Base-by-base conservation (phyloP, 495 filamentous ascomycete species). In the Penicillium nucicola region DNA sequence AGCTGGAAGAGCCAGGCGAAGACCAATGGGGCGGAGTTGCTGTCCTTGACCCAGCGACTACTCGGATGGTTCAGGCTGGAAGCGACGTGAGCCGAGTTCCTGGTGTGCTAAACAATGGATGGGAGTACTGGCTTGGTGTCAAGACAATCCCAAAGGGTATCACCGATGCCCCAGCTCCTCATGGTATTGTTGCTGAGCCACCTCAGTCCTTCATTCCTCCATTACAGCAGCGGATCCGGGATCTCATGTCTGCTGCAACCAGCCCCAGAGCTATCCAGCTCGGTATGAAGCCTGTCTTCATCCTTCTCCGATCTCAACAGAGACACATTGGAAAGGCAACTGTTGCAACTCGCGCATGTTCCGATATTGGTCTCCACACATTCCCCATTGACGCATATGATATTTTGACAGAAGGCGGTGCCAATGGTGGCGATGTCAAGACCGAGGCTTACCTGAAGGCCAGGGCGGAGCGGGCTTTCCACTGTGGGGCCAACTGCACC, bases 361-460 rank as follows among this genome's bases (percentile, higher is more conserved):
- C 84, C 0, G 93, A 97, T 53, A 85, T 97, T 41, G 93, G 95
- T 11, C 70, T 97, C 3, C 93, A 98, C 64, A 86, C 83, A 1
- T 97, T 97, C 60, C 71, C 84, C 10, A 86, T 98, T 49, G 90
- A 97, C 63, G 87, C 90, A 0, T 96, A 95, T 64, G 95, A 98
- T 56, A 90, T 97, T 41, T 74, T 95, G 11, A 89, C 90, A 9
- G 92, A 97, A 58, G 88, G 90, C 15, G 89, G 89, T 32, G 86
- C 83, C 0, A 88, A 89, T 25, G 89, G 88, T 8, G 85, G 87
- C 48, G 93, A 98, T 60, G 88, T 95, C 36, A 96, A 97, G 72
- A 92, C 90, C 0, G 93, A 95, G 53, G 90, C 85, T 4, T 88
- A 93, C 56, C 71, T 98, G 17, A 87, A 92, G 55, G 86, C 89